Base-by-base conservation (phyloP, 148 eudicot species). In the Polygonum aviculare region DNA sequence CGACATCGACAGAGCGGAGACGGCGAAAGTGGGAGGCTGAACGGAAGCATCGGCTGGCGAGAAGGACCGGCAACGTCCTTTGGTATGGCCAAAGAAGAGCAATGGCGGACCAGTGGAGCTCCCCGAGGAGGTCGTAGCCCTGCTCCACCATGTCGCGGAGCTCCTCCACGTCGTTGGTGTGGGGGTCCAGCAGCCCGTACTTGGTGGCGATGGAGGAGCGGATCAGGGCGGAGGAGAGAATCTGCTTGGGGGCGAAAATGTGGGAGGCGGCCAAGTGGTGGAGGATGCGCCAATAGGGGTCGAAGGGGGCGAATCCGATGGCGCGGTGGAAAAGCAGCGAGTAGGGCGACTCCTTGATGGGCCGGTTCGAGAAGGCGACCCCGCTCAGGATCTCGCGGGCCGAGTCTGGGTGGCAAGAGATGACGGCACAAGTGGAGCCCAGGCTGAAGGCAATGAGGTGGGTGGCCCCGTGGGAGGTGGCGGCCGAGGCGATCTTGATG, bases 251-350 rank as follows among this genome's bases (percentile, higher is more conserved):
- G 74, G 83, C 85, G 78, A 93, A 93, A 79, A 93, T 85, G 52
- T 93, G 96, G 44, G 87, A 81, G 7, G 92, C 84, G 3, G 96
- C 84, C 18, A 93, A 81, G 67, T 83, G 78, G 3, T 96, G 82
- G 7, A 93, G 88, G 39, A 90, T 86, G 6, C 89, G 81, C 98
- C 98, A 93, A 79, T 93, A 93, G 9, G 79, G 75, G 0, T 96
- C 98, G 41, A 85, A 87, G 0, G 96, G 94, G 31, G 98, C 98
- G 63, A 93, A 93, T 72, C 98, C 98, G 10, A 93, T 93, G 0
- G 98, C 87, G 41, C 94, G 77, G 78, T 91, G 80, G 76, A 93
- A 93, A 91, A 93, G 84, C 26, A 93, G 75, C 1, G 88, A 79
- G 62, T 93, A 89, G 3, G 98, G 91, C 0, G 98, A 93, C 71